A percentile compares a stretch with the other conserved stretches of the same genome.
phyloP scores from a whole-genome alignment of 176 grass and related monocot species.

The Poa pratensis region DNA sequence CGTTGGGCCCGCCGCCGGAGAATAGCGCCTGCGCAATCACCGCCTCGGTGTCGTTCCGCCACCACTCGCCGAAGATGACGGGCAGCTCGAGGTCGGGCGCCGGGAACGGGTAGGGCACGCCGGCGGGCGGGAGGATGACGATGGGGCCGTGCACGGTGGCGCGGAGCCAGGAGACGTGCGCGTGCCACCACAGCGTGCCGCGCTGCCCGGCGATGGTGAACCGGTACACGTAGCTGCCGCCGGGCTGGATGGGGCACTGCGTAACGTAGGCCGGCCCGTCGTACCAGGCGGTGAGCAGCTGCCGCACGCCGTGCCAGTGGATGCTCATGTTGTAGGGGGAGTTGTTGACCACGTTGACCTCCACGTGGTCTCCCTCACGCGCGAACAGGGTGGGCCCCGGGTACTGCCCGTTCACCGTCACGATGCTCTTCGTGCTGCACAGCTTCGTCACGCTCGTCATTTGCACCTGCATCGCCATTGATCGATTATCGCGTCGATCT shows the following conservation, averaged over 20 bases:
- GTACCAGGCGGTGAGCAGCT: slow-evolving; percentile 70
- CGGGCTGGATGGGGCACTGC: slow-evolving; percentile 78
- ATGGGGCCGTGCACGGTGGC: slow-evolving; percentile 78
- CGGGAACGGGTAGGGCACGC: slow-evolving; percentile 78
- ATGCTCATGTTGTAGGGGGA: slow-evolving; percentile 73
- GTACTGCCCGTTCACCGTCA: slow-evolving; percentile 80
- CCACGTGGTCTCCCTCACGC: slow-evolving; percentile 73
- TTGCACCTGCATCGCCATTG: slow-evolving; percentile 48
- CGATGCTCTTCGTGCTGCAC: slow-evolving; percentile 80
- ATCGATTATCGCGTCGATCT: neutral
- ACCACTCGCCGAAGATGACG: slow-evolving; percentile 76
- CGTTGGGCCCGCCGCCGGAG: slow-evolving; percentile 66
- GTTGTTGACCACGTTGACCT: slow-evolving; percentile 68
- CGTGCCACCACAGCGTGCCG: slow-evolving; percentile 93
- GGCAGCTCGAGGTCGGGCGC: slow-evolving; percentile 62
- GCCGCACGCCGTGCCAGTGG: slow-evolving; percentile 83
- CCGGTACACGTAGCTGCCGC: slow-evolving; percentile 64
- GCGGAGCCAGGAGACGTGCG: slow-evolving; percentile 84
- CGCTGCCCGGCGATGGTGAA: slow-evolving; percentile 64
- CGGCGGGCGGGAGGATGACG: slow-evolving; percentile 74
- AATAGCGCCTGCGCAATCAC: slow-evolving; percentile 65
- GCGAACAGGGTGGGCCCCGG: slow-evolving; percentile 66
- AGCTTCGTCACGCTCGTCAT: slow-evolving; percentile 66
- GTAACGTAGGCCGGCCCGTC: slow-evolving; percentile 85
- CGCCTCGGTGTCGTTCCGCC: slow-evolving; percentile 59